Percentiles rank a stretch among this genome's conserved stretches.
These are phyloP conservation scores for Athelia sp. DNA, from an alignment of 1,284 basidiomycete genomes.

Conservation along the genomic window DNA sequence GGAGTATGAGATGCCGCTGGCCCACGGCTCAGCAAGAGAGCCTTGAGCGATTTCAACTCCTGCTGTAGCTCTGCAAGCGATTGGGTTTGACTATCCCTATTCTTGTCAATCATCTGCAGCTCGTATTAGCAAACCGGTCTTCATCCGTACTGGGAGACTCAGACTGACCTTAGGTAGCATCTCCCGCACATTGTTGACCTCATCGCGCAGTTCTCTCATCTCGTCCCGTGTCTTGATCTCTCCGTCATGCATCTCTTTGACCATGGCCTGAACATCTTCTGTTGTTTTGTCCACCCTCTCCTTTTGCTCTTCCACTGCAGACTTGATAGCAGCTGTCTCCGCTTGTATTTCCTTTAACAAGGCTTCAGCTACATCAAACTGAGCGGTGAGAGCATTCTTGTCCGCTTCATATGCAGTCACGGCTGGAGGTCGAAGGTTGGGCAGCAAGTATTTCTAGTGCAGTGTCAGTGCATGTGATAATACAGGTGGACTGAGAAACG, in stretches of 20 bases:
- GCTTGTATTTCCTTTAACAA: constrained; percentile 80
- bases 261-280: constrained; percentile 74
- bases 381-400: constrained; percentile 77
- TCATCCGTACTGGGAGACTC: neutral
- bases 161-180: constrained; percentile 80
- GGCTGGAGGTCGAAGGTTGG: constrained; percentile 88
- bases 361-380: constrained; percentile 91
- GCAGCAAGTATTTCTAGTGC: constrained; percentile 82
- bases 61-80: constrained; percentile 85
- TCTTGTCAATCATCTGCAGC: constrained; percentile 88
- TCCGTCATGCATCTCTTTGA: constrained; percentile 73
- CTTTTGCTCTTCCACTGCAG: constrained; percentile 80
- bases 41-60: constrained; percentile 93
- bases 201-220: constrained; percentile 88
- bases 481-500: constrained; percentile 16
- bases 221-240: constrained; percentile 83
- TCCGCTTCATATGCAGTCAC: constrained; percentile 89
- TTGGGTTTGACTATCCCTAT: constrained; percentile 77
- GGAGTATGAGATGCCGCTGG: constrained; percentile 35
- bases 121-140: constrained; percentile 6
- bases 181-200: constrained; percentile 86
- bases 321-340: constrained; percentile 69
- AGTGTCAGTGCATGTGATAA: neutral
- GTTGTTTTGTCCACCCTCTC: constrained; percentile 76
- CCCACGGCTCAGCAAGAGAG: constrained; percentile 80